Evolutionary conservation across 306 rosid species (phyloP).

Genomic region (Vicia sativa): DNA sequence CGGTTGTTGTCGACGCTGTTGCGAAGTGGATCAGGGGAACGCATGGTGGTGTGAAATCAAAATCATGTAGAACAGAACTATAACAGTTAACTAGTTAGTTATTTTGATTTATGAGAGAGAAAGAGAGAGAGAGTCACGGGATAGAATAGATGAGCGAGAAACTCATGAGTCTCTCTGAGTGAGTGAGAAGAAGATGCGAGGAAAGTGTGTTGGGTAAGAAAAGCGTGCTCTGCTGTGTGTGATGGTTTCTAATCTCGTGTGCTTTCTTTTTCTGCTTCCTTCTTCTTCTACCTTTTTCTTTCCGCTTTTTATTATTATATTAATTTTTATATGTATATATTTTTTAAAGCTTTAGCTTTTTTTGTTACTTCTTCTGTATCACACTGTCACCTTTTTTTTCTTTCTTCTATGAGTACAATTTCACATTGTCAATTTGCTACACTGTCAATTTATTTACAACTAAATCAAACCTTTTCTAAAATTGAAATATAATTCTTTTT

Average conservation of each 20-base stretch:
- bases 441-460: no score
- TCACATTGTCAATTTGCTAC: not conserved
- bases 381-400: not conserved
- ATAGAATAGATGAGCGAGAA: conserved; percentile 39
- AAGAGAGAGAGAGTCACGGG: conserved; percentile 45
- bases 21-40: conserved; percentile 65
- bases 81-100: not conserved
- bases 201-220: conserved; percentile 38
- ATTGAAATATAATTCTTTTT: no score
- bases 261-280: conserved; percentile 31
- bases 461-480: no score
- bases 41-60: conserved; percentile 51
- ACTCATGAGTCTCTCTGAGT: conserved; percentile 39
- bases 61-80: conserved; percentile 22
- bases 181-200: conserved; percentile 38
- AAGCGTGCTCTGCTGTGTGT: conserved; percentile 38
- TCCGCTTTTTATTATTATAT: not conserved
- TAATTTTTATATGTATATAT: not conserved
- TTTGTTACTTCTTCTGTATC: not conserved
- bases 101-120: conserved; percentile 16
- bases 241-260: conserved; percentile 20
- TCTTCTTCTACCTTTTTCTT: conserved; percentile 16
- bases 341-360: no score
- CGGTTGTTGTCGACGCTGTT: conserved; percentile 69
- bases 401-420: not conserved